phyloP scores from a whole-genome alignment of 257 asterid species.

The Ajuga chamaepitys region DNA sequence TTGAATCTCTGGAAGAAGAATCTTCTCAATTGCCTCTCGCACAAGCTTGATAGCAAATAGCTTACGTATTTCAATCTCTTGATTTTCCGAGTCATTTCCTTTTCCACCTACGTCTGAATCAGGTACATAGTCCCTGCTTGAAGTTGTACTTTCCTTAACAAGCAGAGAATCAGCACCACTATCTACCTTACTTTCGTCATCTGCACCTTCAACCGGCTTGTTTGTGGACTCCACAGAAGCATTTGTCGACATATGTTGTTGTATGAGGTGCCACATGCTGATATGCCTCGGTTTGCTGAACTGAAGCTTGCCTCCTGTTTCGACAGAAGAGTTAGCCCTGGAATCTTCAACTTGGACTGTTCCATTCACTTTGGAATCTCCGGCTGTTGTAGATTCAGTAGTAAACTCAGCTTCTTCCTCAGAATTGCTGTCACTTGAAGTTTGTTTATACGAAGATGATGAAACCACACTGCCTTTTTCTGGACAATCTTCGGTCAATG shows the following conservation, averaged over 20 bases:
- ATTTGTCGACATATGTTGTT: constrained; percentile 38
- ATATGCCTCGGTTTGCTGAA: constrained; percentile 39
- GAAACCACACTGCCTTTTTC: constrained; percentile 15
- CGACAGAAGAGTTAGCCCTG: constrained; percentile 1
- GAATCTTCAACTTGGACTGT: constrained; percentile 6
- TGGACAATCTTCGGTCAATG: constrained; percentile 14
- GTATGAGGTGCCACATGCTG: constrained; percentile 57
- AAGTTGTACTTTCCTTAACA: constrained; percentile 14
- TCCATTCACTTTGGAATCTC: constrained; percentile 14
- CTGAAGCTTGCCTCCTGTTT: constrained; percentile 13
- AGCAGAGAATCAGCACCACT: constrained; percentile 13
- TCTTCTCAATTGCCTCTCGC: constrained; percentile 89
- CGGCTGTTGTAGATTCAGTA: constrained; percentile 14
- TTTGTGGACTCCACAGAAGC: constrained; percentile 12
- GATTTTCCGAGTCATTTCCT: constrained; percentile 32
- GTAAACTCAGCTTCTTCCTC: constrained; percentile 21
- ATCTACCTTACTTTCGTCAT: constrained; percentile 17
- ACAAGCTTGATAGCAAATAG: constrained; percentile 78
- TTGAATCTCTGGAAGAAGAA: constrained; percentile 93
- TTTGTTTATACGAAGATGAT: constrained; percentile 22
- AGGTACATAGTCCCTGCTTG: constrained; percentile 6
- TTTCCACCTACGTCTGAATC: constrained; percentile 20
- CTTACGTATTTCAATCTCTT: constrained; percentile 62
- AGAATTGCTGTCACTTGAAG: constrained; percentile 16
- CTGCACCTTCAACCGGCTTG: constrained; percentile 1